A percentile compares a stretch with the other conserved stretches of the same genome.
Conservation (phyloP, 225 moss, liverwort and hornwort genomes). For the Rhytidiadelphus loreus region DNA sequence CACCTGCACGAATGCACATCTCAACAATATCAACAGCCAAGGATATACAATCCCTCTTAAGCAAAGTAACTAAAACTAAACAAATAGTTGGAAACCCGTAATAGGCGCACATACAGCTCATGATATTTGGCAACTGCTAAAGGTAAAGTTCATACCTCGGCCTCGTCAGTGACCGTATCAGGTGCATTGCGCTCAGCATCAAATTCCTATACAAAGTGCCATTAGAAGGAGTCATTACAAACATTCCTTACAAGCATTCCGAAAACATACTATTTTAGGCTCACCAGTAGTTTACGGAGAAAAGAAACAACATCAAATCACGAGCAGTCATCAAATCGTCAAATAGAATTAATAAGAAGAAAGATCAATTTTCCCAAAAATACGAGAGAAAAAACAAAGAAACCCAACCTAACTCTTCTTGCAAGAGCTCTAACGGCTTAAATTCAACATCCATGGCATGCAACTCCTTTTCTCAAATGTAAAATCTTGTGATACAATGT, state of each 20-base stretch:
- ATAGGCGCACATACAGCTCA: not conserved
- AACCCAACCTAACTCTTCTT: not conserved
- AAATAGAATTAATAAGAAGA: not conserved
- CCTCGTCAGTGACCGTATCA: not conserved
- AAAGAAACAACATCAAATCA: not conserved
- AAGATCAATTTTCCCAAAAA: not conserved
- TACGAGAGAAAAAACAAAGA: not conserved
- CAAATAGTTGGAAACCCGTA: not conserved
- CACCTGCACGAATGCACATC: constrained; percentile 5
- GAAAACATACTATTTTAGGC: not conserved
- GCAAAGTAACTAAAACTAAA: not conserved
- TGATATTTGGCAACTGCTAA: not conserved
- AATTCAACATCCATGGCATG: not conserved
- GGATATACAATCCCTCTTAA: not conserved
- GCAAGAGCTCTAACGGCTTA: not conserved
- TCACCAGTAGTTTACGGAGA: not conserved
- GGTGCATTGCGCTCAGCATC: constrained; percentile 29
- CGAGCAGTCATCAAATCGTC: not conserved
- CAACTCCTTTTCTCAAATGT: not conserved
- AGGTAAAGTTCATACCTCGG: constrained; percentile 1
- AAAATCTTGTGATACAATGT: not conserved
- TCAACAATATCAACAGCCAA: not conserved
- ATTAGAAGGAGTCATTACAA: not conserved
- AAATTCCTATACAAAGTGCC: constrained; percentile 12
- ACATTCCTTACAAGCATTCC: not conserved